A percentile compares a stretch with the other conserved stretches of the same genome.
These are phyloP conservation scores for Phyllostachys edulis DNA, from an alignment of 176 grass and related monocot genomes.

Conservation along the genomic window DNA sequence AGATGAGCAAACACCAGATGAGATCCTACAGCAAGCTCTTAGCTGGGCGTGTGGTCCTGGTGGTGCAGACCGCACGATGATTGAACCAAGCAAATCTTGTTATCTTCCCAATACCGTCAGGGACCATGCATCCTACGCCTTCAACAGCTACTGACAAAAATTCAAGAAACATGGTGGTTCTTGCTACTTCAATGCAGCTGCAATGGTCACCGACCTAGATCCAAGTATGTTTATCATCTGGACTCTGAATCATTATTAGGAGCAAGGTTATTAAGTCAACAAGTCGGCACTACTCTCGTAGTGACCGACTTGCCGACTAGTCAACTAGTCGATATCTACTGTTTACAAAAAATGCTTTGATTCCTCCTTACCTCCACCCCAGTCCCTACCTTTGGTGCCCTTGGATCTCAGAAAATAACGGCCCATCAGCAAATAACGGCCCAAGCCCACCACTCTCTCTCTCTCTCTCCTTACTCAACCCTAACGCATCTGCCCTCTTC, in stretches of 20 bases:
- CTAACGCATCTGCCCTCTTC: no score
- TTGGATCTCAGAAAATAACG: no score
- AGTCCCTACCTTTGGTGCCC: no score
- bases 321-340: no score
- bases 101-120: constrained; percentile 62
- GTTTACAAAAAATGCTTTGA: no score
- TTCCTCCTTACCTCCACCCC: no score
- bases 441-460: no score
- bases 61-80: constrained; percentile 52
- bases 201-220: constrained; percentile 52
- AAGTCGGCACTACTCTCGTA: no score
- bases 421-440: no score
- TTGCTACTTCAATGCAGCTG: constrained; percentile 60
- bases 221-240: constrained; percentile 46
- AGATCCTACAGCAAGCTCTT: constrained; percentile 46
- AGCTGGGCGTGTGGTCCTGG: constrained; percentile 47
- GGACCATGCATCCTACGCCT: constrained; percentile 51
- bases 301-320: no score
- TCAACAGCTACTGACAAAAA: constrained; percentile 78
- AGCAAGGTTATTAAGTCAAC: no score
- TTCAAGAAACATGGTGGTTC: constrained; percentile 67
- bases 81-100: constrained; percentile 56
- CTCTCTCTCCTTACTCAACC: no score
- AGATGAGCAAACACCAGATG: constrained; percentile 61
- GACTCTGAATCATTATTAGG: constrained; percentile 7